Conservation (phyloP, 116 monocot species). For the Phalaenopsis hybrid region DNA sequence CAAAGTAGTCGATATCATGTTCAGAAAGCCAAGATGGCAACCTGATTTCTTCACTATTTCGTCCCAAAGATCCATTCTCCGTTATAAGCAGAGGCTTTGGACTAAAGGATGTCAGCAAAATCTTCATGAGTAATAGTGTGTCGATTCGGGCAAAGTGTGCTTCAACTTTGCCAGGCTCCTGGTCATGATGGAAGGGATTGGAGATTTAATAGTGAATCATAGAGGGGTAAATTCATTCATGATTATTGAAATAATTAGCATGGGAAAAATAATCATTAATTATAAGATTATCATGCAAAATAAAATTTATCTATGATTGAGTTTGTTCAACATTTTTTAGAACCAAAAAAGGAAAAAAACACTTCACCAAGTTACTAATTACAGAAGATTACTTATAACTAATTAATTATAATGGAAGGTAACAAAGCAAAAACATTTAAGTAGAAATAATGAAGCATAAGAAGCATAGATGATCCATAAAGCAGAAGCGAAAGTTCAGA, state of each 20-base stretch:
- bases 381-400: neutral
- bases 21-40: too few species aligned
- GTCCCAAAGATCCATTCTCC: constrained; percentile 2
- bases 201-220: neutral
- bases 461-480: too few species aligned
- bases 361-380: neutral
- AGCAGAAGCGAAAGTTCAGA: neutral
- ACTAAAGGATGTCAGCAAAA: neutral
- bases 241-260: neutral
- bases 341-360: too few species aligned
- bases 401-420: neutral
- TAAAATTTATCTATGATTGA: too few species aligned
- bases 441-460: neutral
- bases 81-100: constrained; percentile 14
- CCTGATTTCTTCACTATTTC: too few species aligned
- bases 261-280: too few species aligned
- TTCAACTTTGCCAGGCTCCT: constrained; percentile 40
- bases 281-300: too few species aligned
- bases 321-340: too few species aligned
- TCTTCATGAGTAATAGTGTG: constrained; percentile 4
- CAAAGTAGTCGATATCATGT: too few species aligned
- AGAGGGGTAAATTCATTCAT: neutral
- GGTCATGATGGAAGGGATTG: neutral
- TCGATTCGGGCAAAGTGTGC: constrained; percentile 19
- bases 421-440: neutral